Evolutionary conservation across 2,329 filamentous ascomycete species (phyloP), one percentile per base, ranked within the genome.

Genomic region (Podosphaera fusca): DNA sequence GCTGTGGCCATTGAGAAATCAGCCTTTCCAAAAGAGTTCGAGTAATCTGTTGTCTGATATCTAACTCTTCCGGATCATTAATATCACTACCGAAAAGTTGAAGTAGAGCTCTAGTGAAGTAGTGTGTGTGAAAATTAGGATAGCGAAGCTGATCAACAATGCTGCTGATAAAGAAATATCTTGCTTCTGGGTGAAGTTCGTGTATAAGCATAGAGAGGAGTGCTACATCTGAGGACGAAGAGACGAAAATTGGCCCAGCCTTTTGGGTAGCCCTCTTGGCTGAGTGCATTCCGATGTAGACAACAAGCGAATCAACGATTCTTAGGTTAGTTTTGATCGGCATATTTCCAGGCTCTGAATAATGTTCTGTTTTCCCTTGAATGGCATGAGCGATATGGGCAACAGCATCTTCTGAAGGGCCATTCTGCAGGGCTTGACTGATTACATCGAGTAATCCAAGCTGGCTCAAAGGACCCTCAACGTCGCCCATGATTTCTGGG

Each of bases 91-190:
- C 86, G 69, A 95, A 96, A 45, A 95, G 75, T 63, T 94, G 81
- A 53, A 96, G 75, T 49, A 96, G 74, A 12, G 84, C 78, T 64
- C 88, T 86, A 67, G 82, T 89, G 72, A 95, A 98, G 72, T 92
- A 98, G 66, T 89, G 84, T 10, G 92, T 98, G 66, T 94, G 82
- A 54, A 82, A 81, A 66, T 88, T 94, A 9, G 89, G 87, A 68
- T 84, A 94, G 59, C 92, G 85, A 54, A 98, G 78, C 70, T 96
- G 89, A 69, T 96, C 94, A 58, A 87, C 78, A 67, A 98, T 87
- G 62, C 85, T 86, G 63, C 78, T 81, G 58, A 96, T 71, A 58
- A 98, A 74, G 67, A 87, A 85, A 71, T 95, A 95, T 56, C 89
- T 82, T 30, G 82, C 81, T 69, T 94, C 87, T 0, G 85, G 78